Evolutionary conservation across 2,329 filamentous ascomycete genomes (phyloP), one percentile per base, ranked within the genome.

Genomic region (Fusarium ambrosium): DNA sequence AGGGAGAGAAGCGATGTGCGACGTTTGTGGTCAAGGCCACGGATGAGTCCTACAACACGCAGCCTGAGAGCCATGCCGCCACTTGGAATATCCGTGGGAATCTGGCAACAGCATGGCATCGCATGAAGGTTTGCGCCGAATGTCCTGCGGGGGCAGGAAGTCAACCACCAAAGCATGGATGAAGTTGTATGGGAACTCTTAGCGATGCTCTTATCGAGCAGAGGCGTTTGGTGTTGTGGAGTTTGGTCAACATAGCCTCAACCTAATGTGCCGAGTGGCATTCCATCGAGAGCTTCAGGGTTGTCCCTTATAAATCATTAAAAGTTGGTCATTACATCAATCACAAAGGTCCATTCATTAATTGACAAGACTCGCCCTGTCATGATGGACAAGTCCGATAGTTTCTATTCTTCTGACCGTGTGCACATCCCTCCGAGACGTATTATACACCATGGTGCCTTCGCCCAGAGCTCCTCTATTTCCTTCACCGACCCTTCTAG

Each of bases 1-100:
- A 66, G 58, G 41, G 72, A 62, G 69, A 71, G 27, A 77, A 71
- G 22, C 74, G 77, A 48, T 89, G 87, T 76, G 86, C 86, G 2
- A 88, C 86, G 0, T 74, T 93, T 59, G 83, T 92, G 6, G 90
- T 92, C 76, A 93, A 92, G 82, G 91, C 91, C 8, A 90, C 89
- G 3, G 91, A 93, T 77, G 89, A 91, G 73, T 84, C 87, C 3
- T 93, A 93, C 80, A 93, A 93, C 73, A 90, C 89, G 0, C 91
- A 93, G 81, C 91, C 91, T 1, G 89, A 92, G 78, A 87, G 82
- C 43, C 89, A 91, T 72, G 84, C 85, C 43, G 86, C 86, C 37
- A 91, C 90, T 34, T 93, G 90, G 82, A 93, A 93, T 70, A 83
- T 91, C 39, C 85, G 91, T 2, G 91, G 91, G 0, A 92, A 92